phyloP scores from a whole-genome alignment of 2,329 filamentous ascomycete species.

The Dactylellina drechsleri region DNA sequence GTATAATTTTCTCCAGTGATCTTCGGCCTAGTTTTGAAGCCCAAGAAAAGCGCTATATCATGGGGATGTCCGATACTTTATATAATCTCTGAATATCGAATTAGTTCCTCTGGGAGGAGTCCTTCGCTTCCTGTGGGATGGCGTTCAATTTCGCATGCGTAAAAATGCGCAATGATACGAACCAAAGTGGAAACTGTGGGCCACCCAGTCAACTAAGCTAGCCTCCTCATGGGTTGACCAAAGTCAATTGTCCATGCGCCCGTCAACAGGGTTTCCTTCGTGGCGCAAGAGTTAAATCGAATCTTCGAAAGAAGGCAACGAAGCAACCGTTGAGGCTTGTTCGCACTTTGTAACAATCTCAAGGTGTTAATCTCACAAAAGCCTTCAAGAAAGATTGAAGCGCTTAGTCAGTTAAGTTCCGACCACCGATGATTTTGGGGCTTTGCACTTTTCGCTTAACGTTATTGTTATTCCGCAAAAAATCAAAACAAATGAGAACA shows the following conservation, averaged over 20 bases:
- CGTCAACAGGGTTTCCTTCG: constrained; percentile 3
- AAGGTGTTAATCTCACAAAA: too few relatives aligned
- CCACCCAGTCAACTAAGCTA: too few relatives aligned
- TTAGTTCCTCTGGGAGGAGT: too few relatives aligned
- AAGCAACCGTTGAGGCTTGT: constrained; percentile 1
- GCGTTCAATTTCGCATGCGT: not conserved
- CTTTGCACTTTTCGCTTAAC: constrained; percentile 22
- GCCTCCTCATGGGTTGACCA: too few relatives aligned
- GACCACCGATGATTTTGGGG: constrained; percentile 28
- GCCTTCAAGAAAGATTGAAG: too few relatives aligned
- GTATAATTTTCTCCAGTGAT: too few relatives aligned
- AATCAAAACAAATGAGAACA: not conserved
- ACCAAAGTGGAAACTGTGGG: too few relatives aligned
- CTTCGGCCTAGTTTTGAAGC: not conserved
- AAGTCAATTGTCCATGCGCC: not conserved
- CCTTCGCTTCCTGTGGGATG: too few relatives aligned
- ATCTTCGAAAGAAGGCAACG: constrained; percentile 13
- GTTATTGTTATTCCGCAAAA: constrained; percentile 13
- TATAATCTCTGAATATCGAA: constrained; percentile 10
- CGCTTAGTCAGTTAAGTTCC: constrained; percentile 31
- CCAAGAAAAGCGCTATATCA: not conserved
- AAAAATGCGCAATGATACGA: not conserved
- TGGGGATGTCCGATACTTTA: constrained; percentile 9
- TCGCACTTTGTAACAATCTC: too few relatives aligned
- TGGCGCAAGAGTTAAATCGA: constrained; percentile 20